Percentiles rank a stretch among this genome's conserved stretches.
phyloP scores from a whole-genome alignment of 495 filamentous ascomycete species.

The Aspergillus cavernicola region DNA sequence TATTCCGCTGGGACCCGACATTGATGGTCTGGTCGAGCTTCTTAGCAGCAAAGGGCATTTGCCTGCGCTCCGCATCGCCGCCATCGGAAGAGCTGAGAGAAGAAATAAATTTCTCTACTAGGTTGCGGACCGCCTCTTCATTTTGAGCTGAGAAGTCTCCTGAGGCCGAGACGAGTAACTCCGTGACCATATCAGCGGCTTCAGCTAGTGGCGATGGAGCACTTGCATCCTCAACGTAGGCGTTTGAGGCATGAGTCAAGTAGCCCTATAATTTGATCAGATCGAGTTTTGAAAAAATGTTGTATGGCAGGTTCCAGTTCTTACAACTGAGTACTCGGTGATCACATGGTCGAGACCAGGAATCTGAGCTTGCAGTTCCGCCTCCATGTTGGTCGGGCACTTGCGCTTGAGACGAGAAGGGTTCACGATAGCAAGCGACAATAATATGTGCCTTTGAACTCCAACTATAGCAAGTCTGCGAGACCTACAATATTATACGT shows the following conservation, averaged over 20 bases:
- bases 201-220: conserved; percentile 73
- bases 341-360: conserved; percentile 87
- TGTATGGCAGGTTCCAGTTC: conserved; percentile 16
- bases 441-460: background rate
- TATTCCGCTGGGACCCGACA: conserved; percentile 87
- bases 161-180: conserved; percentile 85
- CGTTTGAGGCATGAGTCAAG: conserved; percentile 83
- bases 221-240: conserved; percentile 68
- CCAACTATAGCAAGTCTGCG: background rate
- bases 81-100: conserved; percentile 71
- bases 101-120: conserved; percentile 89
- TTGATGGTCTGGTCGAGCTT: conserved; percentile 93
- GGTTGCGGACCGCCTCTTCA: conserved; percentile 69
- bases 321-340: conserved; percentile 80
- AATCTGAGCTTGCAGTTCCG: conserved; percentile 81
- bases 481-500: background rate
- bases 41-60: conserved; percentile 70
- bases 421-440: background rate
- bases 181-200: conserved; percentile 77
- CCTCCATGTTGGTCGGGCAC: conserved; percentile 64
- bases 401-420: background rate
- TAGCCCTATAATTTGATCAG: conserved; percentile 58
- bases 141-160: conserved; percentile 69
- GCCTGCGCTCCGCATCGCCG: conserved; percentile 62
- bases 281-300: background rate